These are phyloP conservation scores for Nepenthes mirabilis DNA, from an alignment of 148 eudicot species.

Conservation along the genomic window DNA sequence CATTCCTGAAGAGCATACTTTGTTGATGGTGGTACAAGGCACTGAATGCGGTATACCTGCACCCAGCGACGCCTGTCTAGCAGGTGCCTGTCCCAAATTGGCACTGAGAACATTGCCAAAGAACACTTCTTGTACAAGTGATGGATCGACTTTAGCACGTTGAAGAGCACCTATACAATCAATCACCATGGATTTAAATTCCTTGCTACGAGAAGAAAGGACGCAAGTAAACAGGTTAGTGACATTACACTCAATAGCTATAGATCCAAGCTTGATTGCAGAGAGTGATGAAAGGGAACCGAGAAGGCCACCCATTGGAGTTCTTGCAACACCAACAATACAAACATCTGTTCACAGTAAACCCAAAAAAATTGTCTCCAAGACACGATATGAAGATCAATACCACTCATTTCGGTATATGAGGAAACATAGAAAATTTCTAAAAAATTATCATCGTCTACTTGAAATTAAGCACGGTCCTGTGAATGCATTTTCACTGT, in stretches of 20 bases:
- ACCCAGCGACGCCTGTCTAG: slow-evolving; percentile 91
- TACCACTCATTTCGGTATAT: too few relatives aligned
- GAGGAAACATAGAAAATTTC: too few relatives aligned
- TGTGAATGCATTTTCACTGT: too few relatives aligned
- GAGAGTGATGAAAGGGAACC: slow-evolving; percentile 82
- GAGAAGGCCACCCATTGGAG: slow-evolving; percentile 82
- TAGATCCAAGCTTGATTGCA: slow-evolving; percentile 89
- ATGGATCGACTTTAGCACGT: slow-evolving; percentile 70
- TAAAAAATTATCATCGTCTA: too few relatives aligned
- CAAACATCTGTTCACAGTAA: slow-evolving; percentile 54
- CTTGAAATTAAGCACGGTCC: too few relatives aligned
- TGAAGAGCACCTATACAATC: slow-evolving; percentile 57
- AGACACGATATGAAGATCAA: too few relatives aligned
- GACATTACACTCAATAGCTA: slow-evolving; percentile 61
- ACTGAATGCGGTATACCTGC: slow-evolving; percentile 87
- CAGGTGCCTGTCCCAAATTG: slow-evolving; percentile 98
- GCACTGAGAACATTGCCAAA: slow-evolving; percentile 97
- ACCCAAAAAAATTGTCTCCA: background rate
- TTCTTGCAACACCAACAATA: slow-evolving; percentile 85
- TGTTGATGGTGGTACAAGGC: slow-evolving; percentile 84
- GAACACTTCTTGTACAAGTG: slow-evolving; percentile 78
- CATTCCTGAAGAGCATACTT: slow-evolving; percentile 94
- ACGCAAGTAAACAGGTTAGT: background rate
- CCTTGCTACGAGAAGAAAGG: background rate
- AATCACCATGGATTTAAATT: slow-evolving; percentile 1